These are phyloP conservation scores for Flaveria bidentis DNA, from an alignment of 129 eudicot genomes.

Conservation along the genomic window DNA sequence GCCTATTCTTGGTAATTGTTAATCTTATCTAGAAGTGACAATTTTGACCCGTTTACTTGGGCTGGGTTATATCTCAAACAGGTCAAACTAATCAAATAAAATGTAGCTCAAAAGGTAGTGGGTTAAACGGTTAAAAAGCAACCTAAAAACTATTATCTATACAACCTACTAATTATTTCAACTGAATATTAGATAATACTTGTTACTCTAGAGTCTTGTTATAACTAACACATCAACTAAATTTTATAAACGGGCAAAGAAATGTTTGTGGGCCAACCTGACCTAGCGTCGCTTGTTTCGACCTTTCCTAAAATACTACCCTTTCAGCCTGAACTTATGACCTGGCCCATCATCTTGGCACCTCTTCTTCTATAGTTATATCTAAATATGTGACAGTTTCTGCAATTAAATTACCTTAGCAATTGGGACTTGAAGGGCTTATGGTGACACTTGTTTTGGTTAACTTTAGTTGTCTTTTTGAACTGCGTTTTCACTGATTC, in stretches of 20 bases:
- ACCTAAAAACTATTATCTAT: neutral
- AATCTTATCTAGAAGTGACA: conserved; percentile 6
- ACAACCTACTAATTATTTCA: neutral
- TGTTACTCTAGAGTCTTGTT: neutral
- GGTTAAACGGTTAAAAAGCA: neutral
- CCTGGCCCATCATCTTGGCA: neutral
- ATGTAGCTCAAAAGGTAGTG: neutral
- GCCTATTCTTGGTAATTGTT: conserved; percentile 72
- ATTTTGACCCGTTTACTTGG: conserved; percentile 1
- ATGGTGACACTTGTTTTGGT: neutral
- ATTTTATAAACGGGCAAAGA: neutral
- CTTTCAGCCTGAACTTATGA: neutral
- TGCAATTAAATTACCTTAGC: neutral
- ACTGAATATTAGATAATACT: neutral
- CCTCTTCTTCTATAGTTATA: neutral
- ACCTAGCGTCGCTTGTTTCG: neutral
- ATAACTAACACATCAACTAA: neutral
- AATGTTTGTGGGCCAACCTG: neutral
- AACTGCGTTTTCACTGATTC: neutral
- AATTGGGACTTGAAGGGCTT: neutral
- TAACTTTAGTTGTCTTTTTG: conserved; percentile 4
- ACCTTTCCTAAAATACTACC: neutral
- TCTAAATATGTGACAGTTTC: neutral
- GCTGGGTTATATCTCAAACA: neutral
- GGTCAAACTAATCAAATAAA: neutral